phyloP scores from a whole-genome alignment of 495 filamentous ascomycete species.

The Penicillium mononematosum region DNA sequence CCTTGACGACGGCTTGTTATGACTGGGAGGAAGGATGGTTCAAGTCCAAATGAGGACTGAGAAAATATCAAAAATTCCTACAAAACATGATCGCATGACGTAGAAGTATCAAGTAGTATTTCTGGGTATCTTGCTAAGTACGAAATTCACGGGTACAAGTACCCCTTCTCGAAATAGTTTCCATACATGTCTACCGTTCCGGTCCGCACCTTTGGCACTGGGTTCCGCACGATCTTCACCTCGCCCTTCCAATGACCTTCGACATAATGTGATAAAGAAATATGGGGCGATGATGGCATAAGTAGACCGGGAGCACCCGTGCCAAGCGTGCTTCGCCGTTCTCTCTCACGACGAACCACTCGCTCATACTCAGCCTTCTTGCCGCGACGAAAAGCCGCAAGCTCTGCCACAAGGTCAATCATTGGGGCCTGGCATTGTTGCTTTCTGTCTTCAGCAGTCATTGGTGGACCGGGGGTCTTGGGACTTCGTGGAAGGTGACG shows the following conservation, averaged over 20 bases:
- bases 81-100: conserved; percentile 8
- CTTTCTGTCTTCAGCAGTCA: background rate
- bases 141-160: conserved; percentile 46
- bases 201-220: conserved; percentile 41
- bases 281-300: conserved; percentile 22
- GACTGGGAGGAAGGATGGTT: conserved; percentile 17
- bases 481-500: conserved; percentile 7
- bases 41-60: conserved; percentile 15
- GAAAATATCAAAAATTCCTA: conserved; percentile 28
- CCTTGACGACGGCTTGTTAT: conserved; percentile 22
- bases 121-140: conserved; percentile 3
- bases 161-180: conserved; percentile 55
- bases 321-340: conserved; percentile 27
- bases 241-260: conserved; percentile 58
- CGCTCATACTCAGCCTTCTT: conserved; percentile 49
- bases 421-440: conserved; percentile 20
- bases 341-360: conserved; percentile 29
- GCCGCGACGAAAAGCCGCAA: conserved; percentile 46
- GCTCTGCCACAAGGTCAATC: conserved; percentile 49
- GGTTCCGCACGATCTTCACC: conserved; percentile 49
- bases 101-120: background rate
- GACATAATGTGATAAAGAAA: conserved; percentile 37
- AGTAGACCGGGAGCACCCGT: conserved; percentile 20
- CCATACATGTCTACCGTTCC: conserved; percentile 54
- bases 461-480: background rate